Evolutionary conservation across 495 filamentous ascomycete species (phyloP).

Genomic region (Podospora comata): DNA sequence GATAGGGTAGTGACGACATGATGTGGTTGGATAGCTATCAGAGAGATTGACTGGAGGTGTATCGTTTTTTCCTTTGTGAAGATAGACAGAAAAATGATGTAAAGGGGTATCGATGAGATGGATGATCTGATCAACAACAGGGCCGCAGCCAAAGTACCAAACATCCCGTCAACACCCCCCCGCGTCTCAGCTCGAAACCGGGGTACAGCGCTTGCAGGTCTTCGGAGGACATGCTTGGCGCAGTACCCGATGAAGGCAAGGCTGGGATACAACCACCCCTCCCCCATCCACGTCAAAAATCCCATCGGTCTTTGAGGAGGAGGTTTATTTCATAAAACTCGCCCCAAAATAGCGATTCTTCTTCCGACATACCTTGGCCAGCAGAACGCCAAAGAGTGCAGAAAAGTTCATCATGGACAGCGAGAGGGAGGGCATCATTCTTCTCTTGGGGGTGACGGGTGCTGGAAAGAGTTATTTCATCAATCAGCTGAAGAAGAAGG

Average conservation of each 20-base stretch:
- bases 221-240: not conserved
- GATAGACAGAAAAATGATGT: too few relatives aligned
- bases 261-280: constrained; percentile 6
- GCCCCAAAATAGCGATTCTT: not conserved
- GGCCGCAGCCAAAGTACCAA: not conserved
- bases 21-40: not conserved
- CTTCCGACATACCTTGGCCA: not conserved
- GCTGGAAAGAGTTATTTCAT: constrained; percentile 42
- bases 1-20: not conserved
- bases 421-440: constrained; percentile 25
- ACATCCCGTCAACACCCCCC: not conserved
- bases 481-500: constrained; percentile 25
- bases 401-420: not conserved
- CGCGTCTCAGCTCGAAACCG: too few relatives aligned
- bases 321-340: not conserved
- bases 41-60: not conserved
- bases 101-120: too few relatives aligned
- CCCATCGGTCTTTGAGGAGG: not conserved
- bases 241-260: not conserved
- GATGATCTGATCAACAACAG: not conserved
- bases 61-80: too few relatives aligned
- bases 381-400: not conserved
- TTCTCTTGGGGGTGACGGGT: constrained; percentile 40
- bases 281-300: not conserved
- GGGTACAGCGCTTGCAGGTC: not conserved